These are phyloP conservation scores for Trichoderma breve DNA, from an alignment of 2,329 filamentous ascomycete species.

Conservation along the genomic window DNA sequence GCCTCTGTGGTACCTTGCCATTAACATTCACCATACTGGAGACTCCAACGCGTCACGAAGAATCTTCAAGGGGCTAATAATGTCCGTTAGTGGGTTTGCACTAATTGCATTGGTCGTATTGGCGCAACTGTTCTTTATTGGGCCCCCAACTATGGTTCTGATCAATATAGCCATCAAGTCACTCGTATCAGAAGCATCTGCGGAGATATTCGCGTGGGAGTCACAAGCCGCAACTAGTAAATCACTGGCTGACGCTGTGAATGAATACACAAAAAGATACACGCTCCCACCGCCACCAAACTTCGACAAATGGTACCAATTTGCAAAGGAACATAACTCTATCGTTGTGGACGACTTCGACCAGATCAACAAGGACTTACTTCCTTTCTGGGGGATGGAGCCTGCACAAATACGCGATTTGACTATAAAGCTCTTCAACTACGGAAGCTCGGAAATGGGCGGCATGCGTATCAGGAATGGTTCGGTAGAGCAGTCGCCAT, in stretches of 20 bases:
- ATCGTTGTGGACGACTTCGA: conserved; percentile 74
- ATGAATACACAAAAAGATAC: conserved; percentile 44
- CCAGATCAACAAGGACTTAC: conserved; percentile 67
- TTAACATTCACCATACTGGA: not conserved
- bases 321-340: conserved; percentile 60
- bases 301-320: conserved; percentile 79
- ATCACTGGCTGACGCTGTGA: conserved; percentile 34
- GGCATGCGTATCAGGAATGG: conserved; percentile 60
- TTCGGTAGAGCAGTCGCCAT: conserved; percentile 43
- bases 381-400: conserved; percentile 72
- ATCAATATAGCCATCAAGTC: conserved; percentile 21
- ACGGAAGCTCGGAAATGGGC: conserved; percentile 39
- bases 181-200: conserved; percentile 20
- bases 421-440: conserved; percentile 32
- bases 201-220: conserved; percentile 22
- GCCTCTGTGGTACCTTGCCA: conserved; percentile 15
- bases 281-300: conserved; percentile 69
- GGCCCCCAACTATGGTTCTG: not conserved
- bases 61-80: conserved; percentile 21
- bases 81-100: conserved; percentile 18
- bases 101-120: conserved; percentile 6
- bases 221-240: conserved; percentile 25
- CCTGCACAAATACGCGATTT: conserved; percentile 63
- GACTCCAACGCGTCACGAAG: not conserved
- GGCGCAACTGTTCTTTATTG: conserved; percentile 13